Base-by-base conservation (phyloP, 331 rosid genomes). In the Malus hybrid region DNA sequence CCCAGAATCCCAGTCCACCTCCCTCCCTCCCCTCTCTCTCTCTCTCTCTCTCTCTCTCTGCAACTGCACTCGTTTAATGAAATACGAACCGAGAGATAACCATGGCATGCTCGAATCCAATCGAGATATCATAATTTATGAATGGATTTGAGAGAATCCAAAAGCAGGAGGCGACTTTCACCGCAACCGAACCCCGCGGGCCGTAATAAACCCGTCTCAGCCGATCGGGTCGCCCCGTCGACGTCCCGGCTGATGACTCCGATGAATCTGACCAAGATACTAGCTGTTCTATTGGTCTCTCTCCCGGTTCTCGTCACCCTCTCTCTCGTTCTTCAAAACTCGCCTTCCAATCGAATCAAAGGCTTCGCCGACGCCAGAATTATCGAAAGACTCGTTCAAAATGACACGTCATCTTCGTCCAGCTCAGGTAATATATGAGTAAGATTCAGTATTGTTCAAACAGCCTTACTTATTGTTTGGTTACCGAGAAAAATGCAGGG, bases 331-430 rank as follows among this genome's bases (percentile, higher is more conserved):
- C 65, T 75, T 67, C 73, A 67, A 54, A 77, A 46, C 59, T 73
- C 88, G 1, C 44, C 73, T 27, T 78, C 73, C 20, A 67, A 69
- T 75, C 79, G 48, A 20, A 65, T 80, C 33, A 76, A 56, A 75
- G 80, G 81, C 13, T 80, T 78, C 16, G 76, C 84, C 3, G 80
- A 80, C 39, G 86, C 83, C 28, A 76, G 80, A 55, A 33, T 32
- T 66, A 62, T 82, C 46, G 82, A 68, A 9, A 82, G 48, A 22
- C 4, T 12, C 2, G 28, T 65, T 60, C 44, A 1, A 5, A 83
- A 79, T 64, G 74, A 2, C 13, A 54, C 78, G 31, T 79, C 85
- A 13, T 36, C 56, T 16, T 33, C 42, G n/a, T 32, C 69, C 42
- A 65, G 36, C 46, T 56, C 76, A 28, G 78, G 78, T 79, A 72